Evolutionary conservation across 148 eudicot genomes (phyloP), one percentile per base, ranked within the genome.

Genomic region (Fagopyrum homotropicum): DNA sequence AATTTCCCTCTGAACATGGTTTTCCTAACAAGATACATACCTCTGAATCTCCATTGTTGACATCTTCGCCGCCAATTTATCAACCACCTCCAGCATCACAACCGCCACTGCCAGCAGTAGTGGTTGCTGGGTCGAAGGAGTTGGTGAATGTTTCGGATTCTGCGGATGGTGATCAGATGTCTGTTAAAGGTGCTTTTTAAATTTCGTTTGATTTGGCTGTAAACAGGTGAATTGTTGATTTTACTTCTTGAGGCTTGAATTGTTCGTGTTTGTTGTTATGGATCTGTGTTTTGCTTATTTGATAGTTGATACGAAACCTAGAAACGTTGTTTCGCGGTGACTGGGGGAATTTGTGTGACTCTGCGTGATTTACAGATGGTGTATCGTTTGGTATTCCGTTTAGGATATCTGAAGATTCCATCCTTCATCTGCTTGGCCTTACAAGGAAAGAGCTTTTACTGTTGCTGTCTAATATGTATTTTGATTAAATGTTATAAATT

Each of bases 1-100:
- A 29, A 6, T 82, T 84, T 69, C 69, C 79, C 22, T 55, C 77
- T 17, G 76, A 77, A 66, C 47, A 9, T 35, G 45, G 43, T 11
- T 56, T 66, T 35, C 9, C 78, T 29, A 17, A 29, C 60, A 48
- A 40, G 11, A 30, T 46, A 48, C 17, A 29, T 7, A 47, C 59
- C 73, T 30, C 59, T 2, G 17, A 29, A 1, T 47, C 54, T 17
- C 9, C 70, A 10, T 47, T 16, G 19, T 55, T 71, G 6, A 6
- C 2, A 3, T 45, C 64, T 5, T 4, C 71, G 77, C 51, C 51
- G 15, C 55, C 16, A 54, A 61, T 75, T 43, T 19, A 26, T 30
- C 51, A 19, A 22, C 60, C 77, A 12, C 40, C 54, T 6, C 55
- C 43, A 29, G 43, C 19, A 1, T 54, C 19, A 1, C 54, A 12